Conservation (phyloP, 306 rosid species). For the Spatholobus suberectus region DNA sequence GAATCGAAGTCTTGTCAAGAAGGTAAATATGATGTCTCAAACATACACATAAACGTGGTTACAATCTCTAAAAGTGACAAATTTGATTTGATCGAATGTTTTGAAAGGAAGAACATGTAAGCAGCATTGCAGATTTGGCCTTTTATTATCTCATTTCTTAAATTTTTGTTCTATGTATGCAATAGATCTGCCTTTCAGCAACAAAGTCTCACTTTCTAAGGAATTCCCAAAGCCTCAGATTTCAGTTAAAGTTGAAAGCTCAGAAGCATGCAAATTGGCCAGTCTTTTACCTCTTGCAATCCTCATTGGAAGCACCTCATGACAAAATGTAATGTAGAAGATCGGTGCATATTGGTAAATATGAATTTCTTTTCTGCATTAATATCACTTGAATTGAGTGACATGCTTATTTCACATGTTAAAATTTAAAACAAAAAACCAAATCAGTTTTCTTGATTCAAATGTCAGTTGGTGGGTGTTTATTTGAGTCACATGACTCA, state of each 20-base stretch:
- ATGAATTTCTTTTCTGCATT: not conserved
- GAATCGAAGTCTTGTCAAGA: not conserved
- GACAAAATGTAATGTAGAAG: not conserved
- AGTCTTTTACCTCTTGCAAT: slow-evolving; percentile 10
- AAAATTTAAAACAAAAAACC: not conserved
- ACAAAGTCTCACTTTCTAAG: not conserved
- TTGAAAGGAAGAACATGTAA: not conserved
- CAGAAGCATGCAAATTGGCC: not conserved
- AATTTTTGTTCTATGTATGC: not conserved
- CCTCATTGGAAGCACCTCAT: slow-evolving; percentile 17
- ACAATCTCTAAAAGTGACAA: not conserved
- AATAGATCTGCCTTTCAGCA: not conserved
- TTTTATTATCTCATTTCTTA: too few relatives aligned
- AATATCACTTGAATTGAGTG: not conserved
- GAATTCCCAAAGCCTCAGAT: not conserved
- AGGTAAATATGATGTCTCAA: not conserved
- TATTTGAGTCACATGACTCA: not conserved
- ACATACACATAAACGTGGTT: not conserved
- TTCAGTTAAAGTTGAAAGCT: not conserved
- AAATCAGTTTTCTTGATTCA: not conserved
- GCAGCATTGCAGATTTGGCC: not conserved
- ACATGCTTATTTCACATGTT: not conserved
- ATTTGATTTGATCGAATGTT: not conserved
- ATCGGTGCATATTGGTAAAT: not conserved
- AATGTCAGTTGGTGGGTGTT: not conserved